Evolutionary conservation across 805 yeast genomes (phyloP).

Genomic region (Priceomyces castillae): DNA sequence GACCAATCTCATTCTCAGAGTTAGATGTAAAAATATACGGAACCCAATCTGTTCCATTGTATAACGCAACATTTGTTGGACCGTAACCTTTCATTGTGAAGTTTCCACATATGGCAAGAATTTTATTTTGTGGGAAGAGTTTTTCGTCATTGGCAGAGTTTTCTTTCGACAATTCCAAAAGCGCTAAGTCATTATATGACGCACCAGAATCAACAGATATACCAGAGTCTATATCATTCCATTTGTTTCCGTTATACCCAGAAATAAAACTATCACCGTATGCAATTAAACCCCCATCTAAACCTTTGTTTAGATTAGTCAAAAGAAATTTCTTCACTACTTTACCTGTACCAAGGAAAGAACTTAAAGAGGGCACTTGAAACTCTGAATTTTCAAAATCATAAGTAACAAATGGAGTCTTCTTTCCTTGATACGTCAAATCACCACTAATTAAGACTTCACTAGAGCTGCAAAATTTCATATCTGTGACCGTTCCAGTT

Average conservation of each 20-base stretch:
- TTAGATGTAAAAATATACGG: constrained; percentile 53
- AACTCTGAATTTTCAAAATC: constrained; percentile 45
- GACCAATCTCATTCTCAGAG: constrained; percentile 21
- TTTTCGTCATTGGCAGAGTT: constrained; percentile 30
- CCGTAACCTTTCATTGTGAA: constrained; percentile 53
- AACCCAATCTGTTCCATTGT: constrained; percentile 63
- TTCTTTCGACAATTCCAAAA: constrained; percentile 34
- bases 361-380: constrained; percentile 18
- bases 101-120: constrained; percentile 58
- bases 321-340: constrained; percentile 42
- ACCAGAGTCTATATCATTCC: constrained; percentile 43
- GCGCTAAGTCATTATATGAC: constrained; percentile 42
- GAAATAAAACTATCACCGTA: constrained; percentile 33
- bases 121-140: constrained; percentile 42
- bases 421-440: constrained; percentile 36
- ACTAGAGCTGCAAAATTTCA: constrained; percentile 44
- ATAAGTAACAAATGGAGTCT: constrained; percentile 49
- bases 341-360: constrained; percentile 18
- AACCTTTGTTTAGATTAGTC: constrained; percentile 38
- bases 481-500: constrained; percentile 52
- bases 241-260: constrained; percentile 46
- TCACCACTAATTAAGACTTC: constrained; percentile 51
- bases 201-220: constrained; percentile 29
- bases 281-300: constrained; percentile 39
- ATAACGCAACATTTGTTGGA: constrained; percentile 57